Evolutionary conservation across 441 rosid genomes (phyloP).

Genomic region (Gossypium gossypioides): DNA sequence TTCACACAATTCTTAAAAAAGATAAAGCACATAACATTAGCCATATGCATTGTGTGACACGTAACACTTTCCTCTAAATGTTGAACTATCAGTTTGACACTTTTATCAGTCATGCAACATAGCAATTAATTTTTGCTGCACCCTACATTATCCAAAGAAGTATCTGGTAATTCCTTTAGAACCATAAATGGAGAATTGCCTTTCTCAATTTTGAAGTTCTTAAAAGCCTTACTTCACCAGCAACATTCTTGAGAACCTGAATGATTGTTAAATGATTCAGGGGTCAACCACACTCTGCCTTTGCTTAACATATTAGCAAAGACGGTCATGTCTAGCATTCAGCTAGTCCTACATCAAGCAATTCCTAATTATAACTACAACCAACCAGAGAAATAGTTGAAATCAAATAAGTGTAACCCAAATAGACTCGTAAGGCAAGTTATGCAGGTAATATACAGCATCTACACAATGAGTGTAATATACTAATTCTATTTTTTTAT

Average conservation of each 20-base stretch:
- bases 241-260: neutral
- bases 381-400: neutral
- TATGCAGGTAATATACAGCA: conserved; percentile 2
- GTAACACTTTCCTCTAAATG: neutral
- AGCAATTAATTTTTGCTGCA: neutral
- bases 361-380: neutral
- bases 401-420: neutral
- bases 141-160: neutral
- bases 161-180: neutral
- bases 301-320: conserved; percentile 8
- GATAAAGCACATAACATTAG: conserved; percentile 2
- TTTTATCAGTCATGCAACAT: neutral
- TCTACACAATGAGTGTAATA: neutral
- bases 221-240: neutral
- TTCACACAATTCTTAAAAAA: conserved; percentile 11
- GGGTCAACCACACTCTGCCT: neutral
- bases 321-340: conserved; percentile 2
- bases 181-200: neutral
- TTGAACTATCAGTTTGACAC: neutral
- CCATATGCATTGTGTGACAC: neutral
- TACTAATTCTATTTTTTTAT: conserved; percentile 15
- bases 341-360: neutral
- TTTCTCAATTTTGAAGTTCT: conserved; percentile 1
- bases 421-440: neutral
- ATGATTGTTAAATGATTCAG: neutral